Base-by-base conservation (phyloP, 768 basidiomycete genomes). In the Candolleomyces aberdarensis region DNA sequence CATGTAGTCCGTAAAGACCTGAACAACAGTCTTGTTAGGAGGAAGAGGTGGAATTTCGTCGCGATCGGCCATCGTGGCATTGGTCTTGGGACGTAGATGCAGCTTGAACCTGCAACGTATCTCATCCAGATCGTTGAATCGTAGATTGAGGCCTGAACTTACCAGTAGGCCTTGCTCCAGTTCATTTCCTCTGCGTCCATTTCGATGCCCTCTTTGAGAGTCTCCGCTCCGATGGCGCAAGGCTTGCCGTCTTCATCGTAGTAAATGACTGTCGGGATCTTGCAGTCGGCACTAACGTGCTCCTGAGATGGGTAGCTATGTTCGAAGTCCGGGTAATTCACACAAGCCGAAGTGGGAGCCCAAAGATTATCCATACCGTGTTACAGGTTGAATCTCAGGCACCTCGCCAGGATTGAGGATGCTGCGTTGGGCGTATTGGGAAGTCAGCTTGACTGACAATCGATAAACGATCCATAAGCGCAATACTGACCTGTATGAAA, bases 1-100 rank as follows among this genome's bases (percentile, higher is more conserved):
- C 63, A 85, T 66, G 56, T 82, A 85, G 64, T 86, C 85, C 0
- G 73, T 66, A 17, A 83, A 74, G 31, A 85, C 65, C 14, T 81
- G 70, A 0, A 77, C 55, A 3, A 75, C 74, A 6, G 73, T 70
- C 69, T 74, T 81, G 57, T 71, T 71, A 3, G 63, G 57, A 2
- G 83, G 84, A 29, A 85, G 74, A 0, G 78, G 67, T 0, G 82
- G 75, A 11, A 77, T 68, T 0, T 58, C 56, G 7, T 62, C 58
- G 0, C 58, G 54, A 32, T 63, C 53, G 14, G 31, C 32, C 17
- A 56, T 49, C 1, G 56, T 41, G 2, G 43, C 41, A 7, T 1
- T 36, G 17, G 56, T 72, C 17, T 64, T 66, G 2, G 75, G 74
- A 20, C 72, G 68, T 2, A 78, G 62, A 52, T 76, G 75, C 7